Conservation (phyloP, 2,329 filamentous ascomycete genomes). For the Talaromyces sp. region DNA sequence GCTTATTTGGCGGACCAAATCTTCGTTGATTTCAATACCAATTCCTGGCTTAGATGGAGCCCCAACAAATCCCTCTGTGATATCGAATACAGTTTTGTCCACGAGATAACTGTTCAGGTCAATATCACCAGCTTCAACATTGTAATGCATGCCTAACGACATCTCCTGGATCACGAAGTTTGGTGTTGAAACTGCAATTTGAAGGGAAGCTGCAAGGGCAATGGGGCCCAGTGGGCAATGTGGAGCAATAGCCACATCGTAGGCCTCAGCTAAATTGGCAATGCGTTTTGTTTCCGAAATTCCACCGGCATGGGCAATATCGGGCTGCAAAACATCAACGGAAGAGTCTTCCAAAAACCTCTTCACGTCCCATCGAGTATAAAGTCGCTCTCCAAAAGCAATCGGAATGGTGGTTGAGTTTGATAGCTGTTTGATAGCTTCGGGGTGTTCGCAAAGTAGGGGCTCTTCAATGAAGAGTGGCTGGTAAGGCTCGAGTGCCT, state of each 20-base stretch:
- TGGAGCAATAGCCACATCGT: conserved; percentile 73
- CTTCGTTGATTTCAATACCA: conserved; percentile 73
- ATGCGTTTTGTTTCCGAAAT: conserved; percentile 72
- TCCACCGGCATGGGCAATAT: conserved; percentile 71
- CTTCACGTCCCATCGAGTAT: conserved; percentile 73
- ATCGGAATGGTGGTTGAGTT: conserved; percentile 71
- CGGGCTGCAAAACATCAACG: conserved; percentile 73
- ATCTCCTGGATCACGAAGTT: conserved; percentile 79
- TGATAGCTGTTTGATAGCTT: conserved; percentile 65
- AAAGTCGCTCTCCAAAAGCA: conserved; percentile 71
- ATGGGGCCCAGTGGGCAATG: conserved; percentile 76
- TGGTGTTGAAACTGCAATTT: conserved; percentile 63
- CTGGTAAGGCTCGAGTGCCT: conserved; percentile 65
- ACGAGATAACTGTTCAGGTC: conserved; percentile 69
- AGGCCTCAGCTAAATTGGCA: conserved; percentile 70
- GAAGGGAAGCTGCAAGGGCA: conserved; percentile 70
- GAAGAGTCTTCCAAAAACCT: conserved; percentile 69
- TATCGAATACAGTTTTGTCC: conserved; percentile 66
- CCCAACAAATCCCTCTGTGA: conserved; percentile 67
- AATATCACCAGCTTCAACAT: conserved; percentile 61
- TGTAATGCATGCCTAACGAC: conserved; percentile 80
- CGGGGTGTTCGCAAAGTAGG: conserved; percentile 68
- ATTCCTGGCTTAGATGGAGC: conserved; percentile 63
- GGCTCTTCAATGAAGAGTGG: conserved; percentile 78
- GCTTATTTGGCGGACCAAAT: conserved; percentile 62